These are phyloP conservation scores for Stephanodiscus minutulus DNA, from an alignment of 108 stramenopile species.

Conservation along the genomic window DNA sequence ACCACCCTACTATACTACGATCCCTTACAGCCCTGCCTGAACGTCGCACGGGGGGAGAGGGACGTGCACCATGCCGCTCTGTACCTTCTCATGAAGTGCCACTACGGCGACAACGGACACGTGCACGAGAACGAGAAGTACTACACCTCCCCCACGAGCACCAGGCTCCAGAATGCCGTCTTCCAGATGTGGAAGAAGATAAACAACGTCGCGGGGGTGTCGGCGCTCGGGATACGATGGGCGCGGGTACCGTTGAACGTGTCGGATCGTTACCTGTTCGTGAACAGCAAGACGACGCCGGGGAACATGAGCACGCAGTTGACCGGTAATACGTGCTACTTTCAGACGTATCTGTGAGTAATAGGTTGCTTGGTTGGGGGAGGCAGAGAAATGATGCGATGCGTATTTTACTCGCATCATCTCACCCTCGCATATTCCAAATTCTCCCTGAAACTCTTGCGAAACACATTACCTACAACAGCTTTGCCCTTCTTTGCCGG, in stretches of 20 bases:
- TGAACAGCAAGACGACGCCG: constrained; percentile 27
- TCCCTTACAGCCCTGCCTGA: constrained; percentile 27
- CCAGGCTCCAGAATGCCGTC: constrained; percentile 31
- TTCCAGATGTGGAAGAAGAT: constrained; percentile 50
- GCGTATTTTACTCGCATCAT: neutral
- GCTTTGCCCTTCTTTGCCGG: constrained; percentile 54
- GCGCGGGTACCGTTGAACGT: constrained; percentile 32
- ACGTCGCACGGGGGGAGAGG: constrained; percentile 29
- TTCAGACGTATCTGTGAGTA: constrained; percentile 54
- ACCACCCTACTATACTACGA: constrained; percentile 48
- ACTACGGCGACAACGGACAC: constrained; percentile 56
- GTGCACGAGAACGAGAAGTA: constrained; percentile 57
- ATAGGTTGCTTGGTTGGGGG: neutral
- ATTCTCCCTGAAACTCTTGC: neutral
- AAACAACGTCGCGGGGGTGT: constrained; percentile 22
- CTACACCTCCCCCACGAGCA: constrained; percentile 36
- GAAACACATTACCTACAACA: neutral
- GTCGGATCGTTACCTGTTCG: constrained; percentile 44
- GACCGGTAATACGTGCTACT: constrained; percentile 61
- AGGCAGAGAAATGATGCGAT: neutral
- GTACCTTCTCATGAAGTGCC: constrained; percentile 57
- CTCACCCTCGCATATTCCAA: neutral
- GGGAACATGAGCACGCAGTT: constrained; percentile 51
- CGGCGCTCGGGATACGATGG: constrained; percentile 17
- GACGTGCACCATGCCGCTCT: constrained; percentile 33